Conservation (phyloP, 768 basidiomycete species). For the Suillus weaverae region DNA sequence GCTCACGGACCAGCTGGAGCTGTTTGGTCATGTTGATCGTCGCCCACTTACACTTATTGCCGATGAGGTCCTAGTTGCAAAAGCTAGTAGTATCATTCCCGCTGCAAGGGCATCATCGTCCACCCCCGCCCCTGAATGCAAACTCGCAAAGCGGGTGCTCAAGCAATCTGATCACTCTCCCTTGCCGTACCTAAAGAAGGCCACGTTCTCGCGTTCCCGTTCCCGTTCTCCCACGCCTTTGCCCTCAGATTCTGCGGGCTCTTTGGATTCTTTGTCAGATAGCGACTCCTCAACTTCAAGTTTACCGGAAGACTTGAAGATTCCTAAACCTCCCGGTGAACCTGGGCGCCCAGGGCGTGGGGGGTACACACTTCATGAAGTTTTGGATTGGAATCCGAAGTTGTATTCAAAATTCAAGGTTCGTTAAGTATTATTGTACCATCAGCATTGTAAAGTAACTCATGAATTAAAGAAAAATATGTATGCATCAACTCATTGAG, state of each 20-base stretch:
- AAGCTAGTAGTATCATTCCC: background rate
- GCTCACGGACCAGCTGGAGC: slow-evolving; percentile 8
- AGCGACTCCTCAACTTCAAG: too few species aligned
- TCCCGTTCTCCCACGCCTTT: background rate
- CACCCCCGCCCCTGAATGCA: background rate
- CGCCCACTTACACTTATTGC: background rate
- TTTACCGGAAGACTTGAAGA: too few species aligned
- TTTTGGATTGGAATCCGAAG: slow-evolving; percentile 20
- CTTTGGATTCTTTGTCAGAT: too few species aligned
- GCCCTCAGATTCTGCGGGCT: too few species aligned
- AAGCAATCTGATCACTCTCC: background rate
- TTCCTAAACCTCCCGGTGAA: slow-evolving; percentile 7
- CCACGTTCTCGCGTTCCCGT: background rate
- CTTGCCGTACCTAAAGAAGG: background rate
- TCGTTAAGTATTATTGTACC: background rate
- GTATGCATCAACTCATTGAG: slow-evolving; percentile 4
- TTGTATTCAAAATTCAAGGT: slow-evolving; percentile 23
- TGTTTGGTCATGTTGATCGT: background rate
- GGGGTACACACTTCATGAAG: slow-evolving; percentile 25
- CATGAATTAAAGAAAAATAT: background rate
- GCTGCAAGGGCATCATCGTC: background rate
- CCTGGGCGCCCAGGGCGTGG: slow-evolving; percentile 23
- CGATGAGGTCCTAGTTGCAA: background rate
- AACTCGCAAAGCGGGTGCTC: background rate
- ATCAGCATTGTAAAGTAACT: background rate